phyloP scores from a whole-genome alignment of 768 basidiomycete genomes.

The Leccinum subgranulosum region DNA sequence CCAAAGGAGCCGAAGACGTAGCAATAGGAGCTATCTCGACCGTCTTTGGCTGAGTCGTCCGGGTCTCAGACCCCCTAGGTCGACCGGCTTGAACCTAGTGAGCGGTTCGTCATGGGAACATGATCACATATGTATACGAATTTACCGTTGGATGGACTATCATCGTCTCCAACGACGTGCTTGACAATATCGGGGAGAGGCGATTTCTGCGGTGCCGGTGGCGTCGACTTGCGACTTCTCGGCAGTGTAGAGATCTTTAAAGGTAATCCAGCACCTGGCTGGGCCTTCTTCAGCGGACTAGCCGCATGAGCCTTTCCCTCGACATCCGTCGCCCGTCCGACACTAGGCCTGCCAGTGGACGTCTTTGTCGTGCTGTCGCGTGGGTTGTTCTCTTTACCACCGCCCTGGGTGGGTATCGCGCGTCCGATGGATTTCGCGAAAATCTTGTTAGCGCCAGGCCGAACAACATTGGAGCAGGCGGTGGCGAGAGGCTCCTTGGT shows the following conservation, averaged over 20 bases:
- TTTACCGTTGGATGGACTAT: constrained; percentile 2
- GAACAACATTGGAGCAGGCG: neutral
- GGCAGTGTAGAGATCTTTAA: neutral
- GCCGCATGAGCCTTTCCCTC: neutral
- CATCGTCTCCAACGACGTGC: neutral
- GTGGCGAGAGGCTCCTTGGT: neutral
- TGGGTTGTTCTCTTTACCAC: constrained; percentile 18
- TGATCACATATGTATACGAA: too few relatives aligned
- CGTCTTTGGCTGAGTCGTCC: constrained; percentile 6
- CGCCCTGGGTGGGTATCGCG: neutral
- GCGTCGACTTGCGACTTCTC: constrained; percentile 8
- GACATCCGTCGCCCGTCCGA: neutral
- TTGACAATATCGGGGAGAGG: neutral
- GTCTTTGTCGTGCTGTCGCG: neutral
- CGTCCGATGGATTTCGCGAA: neutral
- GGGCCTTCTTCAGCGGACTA: constrained; percentile 1
- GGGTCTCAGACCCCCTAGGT: constrained; percentile 16
- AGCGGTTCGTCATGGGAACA: neutral
- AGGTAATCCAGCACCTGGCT: constrained; percentile 1
- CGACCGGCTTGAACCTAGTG: neutral
- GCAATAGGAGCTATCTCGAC: neutral
- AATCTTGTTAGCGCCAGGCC: constrained; percentile 5
- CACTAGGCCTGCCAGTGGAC: neutral
- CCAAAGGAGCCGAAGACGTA: neutral
- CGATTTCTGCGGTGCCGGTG: constrained; percentile 8